Conservation (phyloP, 768 basidiomycete genomes). For the Hygrophoropsis aurantiaca region DNA sequence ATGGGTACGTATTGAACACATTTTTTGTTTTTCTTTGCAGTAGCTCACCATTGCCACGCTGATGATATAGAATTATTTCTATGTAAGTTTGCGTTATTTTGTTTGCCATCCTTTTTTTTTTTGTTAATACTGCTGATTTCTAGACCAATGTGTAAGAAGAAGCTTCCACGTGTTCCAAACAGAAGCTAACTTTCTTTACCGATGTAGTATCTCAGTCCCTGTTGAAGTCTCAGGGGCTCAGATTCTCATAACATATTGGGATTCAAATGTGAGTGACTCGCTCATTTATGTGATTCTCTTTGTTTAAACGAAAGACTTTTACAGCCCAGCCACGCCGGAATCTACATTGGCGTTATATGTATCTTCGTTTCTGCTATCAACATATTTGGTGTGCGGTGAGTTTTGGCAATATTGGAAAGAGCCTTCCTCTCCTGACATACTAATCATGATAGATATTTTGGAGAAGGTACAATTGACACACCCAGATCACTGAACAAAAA, state of each 20-base stretch:
- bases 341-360: conserved; percentile 60
- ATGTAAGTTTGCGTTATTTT: conserved; percentile 41
- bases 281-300: not conserved
- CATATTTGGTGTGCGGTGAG: conserved; percentile 66
- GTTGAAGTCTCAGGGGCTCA: conserved; percentile 76
- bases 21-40: not conserved
- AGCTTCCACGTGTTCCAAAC: not conserved
- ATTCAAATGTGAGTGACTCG: conserved; percentile 44
- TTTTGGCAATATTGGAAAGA: not conserved
- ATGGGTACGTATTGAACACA: conserved; percentile 22
- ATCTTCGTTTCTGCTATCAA: conserved; percentile 62
- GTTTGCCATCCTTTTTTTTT: conserved; percentile 17
- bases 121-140: not conserved
- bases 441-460: conserved; percentile 47
- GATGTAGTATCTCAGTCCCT: conserved; percentile 55
- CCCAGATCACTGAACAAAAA: not conserved
- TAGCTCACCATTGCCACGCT: conserved; percentile 27
- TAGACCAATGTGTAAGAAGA: conserved; percentile 9
- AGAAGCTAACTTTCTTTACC: not conserved
- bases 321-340: conserved; percentile 48
- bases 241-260: conserved; percentile 74
- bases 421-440: not conserved
- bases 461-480: conserved; percentile 50
- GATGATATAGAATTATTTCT: conserved; percentile 49
- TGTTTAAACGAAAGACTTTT: not conserved